Evolutionary conservation across 1,284 basidiomycete genomes (phyloP), one percentile per base, ranked within the genome.

Genomic region (Takashimella tepidaria): DNA sequence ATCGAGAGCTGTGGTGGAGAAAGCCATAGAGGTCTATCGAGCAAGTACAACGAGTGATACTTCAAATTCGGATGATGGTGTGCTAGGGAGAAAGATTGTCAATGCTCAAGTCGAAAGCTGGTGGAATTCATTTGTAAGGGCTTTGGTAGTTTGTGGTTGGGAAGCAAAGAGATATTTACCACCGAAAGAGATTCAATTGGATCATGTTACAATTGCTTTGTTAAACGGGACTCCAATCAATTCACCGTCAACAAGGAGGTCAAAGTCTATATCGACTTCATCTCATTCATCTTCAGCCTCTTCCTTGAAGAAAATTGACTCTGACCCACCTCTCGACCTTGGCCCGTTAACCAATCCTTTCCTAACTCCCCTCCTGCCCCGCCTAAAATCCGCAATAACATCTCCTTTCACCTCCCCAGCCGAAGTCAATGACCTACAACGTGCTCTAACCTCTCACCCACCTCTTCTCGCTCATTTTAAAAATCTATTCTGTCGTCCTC

Each of bases 111-210:
- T 58, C 3, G 24, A 45, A 5, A 27, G 24, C 8, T 67, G 59
- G 60, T 67, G 68, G 65, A 63, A 62, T 41, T 27, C 31, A n/a
- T 69, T 67, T 48, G 45, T 69, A 5, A 53, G 64, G 12, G 47
- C 54, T 5, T 42, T 70, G 16, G 50, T 60, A 5, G 45, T 56
- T 2, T 60, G 56, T 1, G 70, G 67, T 5, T 70, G 63, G 62
- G 49, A 53, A 20, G 56, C 59, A 3, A 52, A 58, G 16, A 65
- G 66, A n/a, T 49, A 51, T 49, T 47, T 53, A 0, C 61, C 61
- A 2, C 64, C 66, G 2, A 27, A 23, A 5, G 54, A 51, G 4
- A 50, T 61, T 1, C 13, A 40, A 13, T 65, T 60, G 59, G 54
- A 58, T 13, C 45, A 50, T 4, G 55, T 54, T 23, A 66, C 64